Evolutionary conservation across 768 basidiomycete genomes (phyloP).

Genomic region (Pleurotus eryngii): DNA sequence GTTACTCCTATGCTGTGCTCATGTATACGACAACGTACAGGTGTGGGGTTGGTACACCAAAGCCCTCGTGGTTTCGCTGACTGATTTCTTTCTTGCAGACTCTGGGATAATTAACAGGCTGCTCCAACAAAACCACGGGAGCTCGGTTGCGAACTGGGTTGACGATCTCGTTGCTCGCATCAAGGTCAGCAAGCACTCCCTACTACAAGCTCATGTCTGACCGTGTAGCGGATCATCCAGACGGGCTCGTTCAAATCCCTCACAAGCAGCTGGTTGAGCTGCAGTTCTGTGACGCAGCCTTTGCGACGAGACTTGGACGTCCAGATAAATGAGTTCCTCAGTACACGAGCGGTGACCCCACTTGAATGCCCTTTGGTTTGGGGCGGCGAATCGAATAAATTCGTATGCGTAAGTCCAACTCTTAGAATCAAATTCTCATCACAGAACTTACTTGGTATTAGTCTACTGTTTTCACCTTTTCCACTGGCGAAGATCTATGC

Average conservation of each 20-base stretch:
- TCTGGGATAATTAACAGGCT: slow-evolving; percentile 38
- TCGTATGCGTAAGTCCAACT: slow-evolving; percentile 36
- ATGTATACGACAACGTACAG: slow-evolving; percentile 13
- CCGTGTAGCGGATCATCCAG: slow-evolving; percentile 14
- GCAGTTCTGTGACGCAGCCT: slow-evolving; percentile 32
- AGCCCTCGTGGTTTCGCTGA: not conserved
- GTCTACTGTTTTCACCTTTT: slow-evolving; percentile 41
- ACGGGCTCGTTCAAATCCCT: slow-evolving; percentile 27
- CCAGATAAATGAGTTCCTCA: slow-evolving; percentile 28
- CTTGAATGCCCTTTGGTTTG: slow-evolving; percentile 46
- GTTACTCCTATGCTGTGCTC: not conserved
- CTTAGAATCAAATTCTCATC: not conserved
- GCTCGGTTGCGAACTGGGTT: slow-evolving; percentile 37
- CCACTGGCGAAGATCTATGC: slow-evolving; percentile 40
- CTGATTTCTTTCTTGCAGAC: slow-evolving; percentile 20
- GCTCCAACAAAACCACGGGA: slow-evolving; percentile 28
- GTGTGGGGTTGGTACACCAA: slow-evolving; percentile 29
- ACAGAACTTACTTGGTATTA: slow-evolving; percentile 10
- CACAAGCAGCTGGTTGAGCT: slow-evolving; percentile 35
- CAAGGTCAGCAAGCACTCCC: slow-evolving; percentile 21
- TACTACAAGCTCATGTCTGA: too few relatives aligned
- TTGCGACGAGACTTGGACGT: slow-evolving; percentile 23
- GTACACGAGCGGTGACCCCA: slow-evolving; percentile 30
- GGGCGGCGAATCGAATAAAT: slow-evolving; percentile 42
- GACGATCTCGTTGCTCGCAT: slow-evolving; percentile 37